Base-by-base conservation (phyloP, 2,329 filamentous ascomycete genomes). In the Chaetomiaceae sp. region DNA sequence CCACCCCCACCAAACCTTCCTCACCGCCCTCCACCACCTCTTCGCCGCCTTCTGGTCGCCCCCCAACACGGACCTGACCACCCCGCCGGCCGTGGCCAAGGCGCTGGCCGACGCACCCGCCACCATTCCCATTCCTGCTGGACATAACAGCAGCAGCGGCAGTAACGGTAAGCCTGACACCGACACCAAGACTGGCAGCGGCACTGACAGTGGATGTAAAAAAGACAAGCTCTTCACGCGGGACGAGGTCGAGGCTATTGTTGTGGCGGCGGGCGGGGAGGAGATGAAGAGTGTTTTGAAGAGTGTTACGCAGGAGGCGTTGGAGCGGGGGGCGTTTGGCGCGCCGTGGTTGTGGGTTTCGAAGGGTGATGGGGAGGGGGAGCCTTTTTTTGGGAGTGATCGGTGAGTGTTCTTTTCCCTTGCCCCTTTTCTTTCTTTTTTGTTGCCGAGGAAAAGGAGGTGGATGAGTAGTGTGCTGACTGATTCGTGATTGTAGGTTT, bases 311-410 rank as follows among this genome's bases (percentile, higher is more conserved):
- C 73, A 79, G 53, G 73, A 75, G 56, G 85, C 79, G 0, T 65
- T 88, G 14, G 76, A 79, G 33, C 71, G 70, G 44, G 87, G 87
- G 0, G 87, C 87, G 0, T 92, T 87, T 66, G 88, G 88, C 0
- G 81, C 82, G 44, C 88, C 88, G 1, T 92, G 87, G 87, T 73
- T 87, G 54, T 83, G 82, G 77, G 86, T 83, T 3, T 75, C 72
- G 16, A 81, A 85, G 59, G 65, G 62, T 2, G 65, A 76, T 55
- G 84, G 83, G 0, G 66, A 74, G 50, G 74, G 74, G 43, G 82
- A 87, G 69, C 79, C 83, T 0, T 89, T 90, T 64, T 91, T 91
- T 67, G 87, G 87, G 3, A 89, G 85, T 67, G 87, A 91, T 68
- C 72, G 81, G 79, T 76, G 63, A 53, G 67, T 67, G 44, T 6